Conservation (phyloP, 192 early-diverging fungal genomes). For the Coemansia sp. region DNA sequence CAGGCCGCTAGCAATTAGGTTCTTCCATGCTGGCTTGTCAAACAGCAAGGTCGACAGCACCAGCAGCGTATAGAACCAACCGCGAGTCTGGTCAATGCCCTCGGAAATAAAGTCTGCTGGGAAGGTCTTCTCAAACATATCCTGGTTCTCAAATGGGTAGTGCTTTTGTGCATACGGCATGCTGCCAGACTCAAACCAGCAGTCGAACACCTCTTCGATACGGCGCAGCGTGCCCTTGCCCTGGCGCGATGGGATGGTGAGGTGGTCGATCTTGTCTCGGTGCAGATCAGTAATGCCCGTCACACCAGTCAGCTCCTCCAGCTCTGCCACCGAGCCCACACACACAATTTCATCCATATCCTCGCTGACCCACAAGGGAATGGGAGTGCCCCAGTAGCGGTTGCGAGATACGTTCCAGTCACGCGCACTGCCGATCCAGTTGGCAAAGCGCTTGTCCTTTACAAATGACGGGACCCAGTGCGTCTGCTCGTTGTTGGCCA, state of each 20-base stretch:
- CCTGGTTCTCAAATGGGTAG: conserved; percentile 98
- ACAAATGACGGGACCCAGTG: conserved; percentile 96
- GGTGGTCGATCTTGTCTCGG: conserved; percentile 93
- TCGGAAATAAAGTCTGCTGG: conserved; percentile 99
- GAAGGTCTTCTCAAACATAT: conserved; percentile 81
- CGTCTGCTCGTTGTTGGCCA: conserved; percentile 82
- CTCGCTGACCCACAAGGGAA: conserved; percentile 95
- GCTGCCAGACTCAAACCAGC: conserved; percentile 97
- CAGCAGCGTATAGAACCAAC: conserved; percentile 99
- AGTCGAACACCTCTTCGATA: conserved; percentile 97
- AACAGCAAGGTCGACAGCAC: conserved; percentile 96
- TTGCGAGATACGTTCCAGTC: conserved; percentile 99
- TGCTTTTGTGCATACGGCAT: conserved; percentile 99
- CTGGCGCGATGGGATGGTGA: conserved; percentile 92
- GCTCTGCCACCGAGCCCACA: conserved; percentile 87
- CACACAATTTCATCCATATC: conserved; percentile 86
- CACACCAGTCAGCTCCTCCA: conserved; percentile 83
- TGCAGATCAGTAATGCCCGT: conserved; percentile 89
- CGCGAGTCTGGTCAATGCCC: conserved; percentile 98
- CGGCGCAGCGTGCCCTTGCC: conserved; percentile 82
- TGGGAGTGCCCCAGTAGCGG: conserved; percentile 99
- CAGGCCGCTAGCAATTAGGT: conserved; percentile 95
- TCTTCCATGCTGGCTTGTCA: conserved; percentile 92
- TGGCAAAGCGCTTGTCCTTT: conserved; percentile 95
- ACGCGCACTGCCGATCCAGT: conserved; percentile 93